Evolutionary conservation across 1,284 basidiomycete species (phyloP).

Genomic region (Leucoagaricus sp.): DNA sequence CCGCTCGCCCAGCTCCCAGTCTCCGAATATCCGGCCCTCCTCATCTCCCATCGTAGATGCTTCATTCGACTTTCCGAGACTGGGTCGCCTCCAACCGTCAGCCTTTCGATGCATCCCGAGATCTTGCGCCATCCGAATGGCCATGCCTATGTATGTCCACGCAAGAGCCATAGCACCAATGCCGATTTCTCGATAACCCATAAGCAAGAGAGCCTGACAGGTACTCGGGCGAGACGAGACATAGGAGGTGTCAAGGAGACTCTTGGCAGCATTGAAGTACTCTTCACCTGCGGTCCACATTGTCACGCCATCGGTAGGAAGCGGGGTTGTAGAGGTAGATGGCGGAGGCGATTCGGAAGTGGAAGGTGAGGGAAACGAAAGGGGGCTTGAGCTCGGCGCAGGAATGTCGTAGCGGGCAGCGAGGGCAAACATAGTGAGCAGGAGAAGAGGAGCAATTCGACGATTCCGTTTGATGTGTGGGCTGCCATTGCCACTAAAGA

Average conservation of each 20-base stretch:
- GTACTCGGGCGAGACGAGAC: constrained; percentile 66
- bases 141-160: constrained; percentile 82
- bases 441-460: constrained; percentile 64
- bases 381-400: not conserved
- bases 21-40: constrained; percentile 55
- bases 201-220: constrained; percentile 75
- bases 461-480: constrained; percentile 41
- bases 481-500: constrained; percentile 25
- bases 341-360: not conserved
- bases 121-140: constrained; percentile 84
- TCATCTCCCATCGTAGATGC: not conserved
- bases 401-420: constrained; percentile 62
- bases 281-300: constrained; percentile 85
- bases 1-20: constrained; percentile 71
- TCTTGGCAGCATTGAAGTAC: constrained; percentile 71
- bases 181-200: constrained; percentile 83
- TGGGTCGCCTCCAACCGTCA: constrained; percentile 66
- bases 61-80: constrained; percentile 38
- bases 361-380: not conserved
- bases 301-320: constrained; percentile 47
- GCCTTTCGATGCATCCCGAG: constrained; percentile 82
- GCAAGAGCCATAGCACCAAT: constrained; percentile 87
- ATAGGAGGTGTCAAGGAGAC: constrained; percentile 66
- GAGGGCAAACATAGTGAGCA: constrained; percentile 78
- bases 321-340: constrained; percentile 34